A percentile compares a stretch with the other conserved stretches of the same genome.
phyloP scores from a whole-genome alignment of 78 protist genomes.

The slime mould (Dictyostelium discoideum) region DNA sequence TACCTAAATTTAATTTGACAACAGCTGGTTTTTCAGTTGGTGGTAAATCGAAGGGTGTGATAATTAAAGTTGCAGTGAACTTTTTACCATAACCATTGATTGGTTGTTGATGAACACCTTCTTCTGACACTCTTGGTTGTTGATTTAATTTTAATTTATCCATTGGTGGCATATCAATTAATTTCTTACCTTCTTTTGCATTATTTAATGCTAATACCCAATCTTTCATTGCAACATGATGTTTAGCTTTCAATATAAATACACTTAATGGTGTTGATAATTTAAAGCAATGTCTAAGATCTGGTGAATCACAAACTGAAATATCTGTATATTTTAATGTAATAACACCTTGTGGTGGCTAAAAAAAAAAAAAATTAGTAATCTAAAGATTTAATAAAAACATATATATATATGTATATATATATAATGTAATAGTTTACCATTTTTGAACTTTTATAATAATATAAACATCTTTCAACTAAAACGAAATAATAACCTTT shows the following conservation, averaged over 20 bases:
- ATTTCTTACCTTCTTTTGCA: neutral
- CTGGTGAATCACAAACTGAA: constrained; percentile 12
- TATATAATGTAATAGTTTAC: neutral
- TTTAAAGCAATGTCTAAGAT: constrained; percentile 51
- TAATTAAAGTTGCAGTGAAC: constrained; percentile 8
- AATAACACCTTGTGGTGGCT: constrained; percentile 84
- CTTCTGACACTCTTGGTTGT: neutral
- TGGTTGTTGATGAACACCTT: neutral
- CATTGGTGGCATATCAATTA: constrained; percentile 1
- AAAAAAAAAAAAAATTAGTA: neutral
- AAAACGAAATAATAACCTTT: constrained; percentile 64
- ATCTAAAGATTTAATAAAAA: too few species aligned
- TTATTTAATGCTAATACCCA: constrained; percentile 25
- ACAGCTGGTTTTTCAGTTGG: constrained; percentile 37
- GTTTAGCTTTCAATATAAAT: constrained; percentile 65
- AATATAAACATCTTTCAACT: constrained; percentile 50
- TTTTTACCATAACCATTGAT: constrained; percentile 44
- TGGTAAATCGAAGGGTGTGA: neutral
- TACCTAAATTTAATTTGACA: constrained; percentile 18
- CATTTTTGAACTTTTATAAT: constrained; percentile 62
- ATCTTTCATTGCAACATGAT: constrained; percentile 64
- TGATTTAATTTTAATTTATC: neutral
- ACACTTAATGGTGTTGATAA: constrained; percentile 68
- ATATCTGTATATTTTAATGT: constrained; percentile 67
- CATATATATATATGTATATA: too few species aligned